Evolutionary conservation across 805 yeast species (phyloP), one percentile per base, ranked within the genome.

Genomic region (Starmera dryadoides): DNA sequence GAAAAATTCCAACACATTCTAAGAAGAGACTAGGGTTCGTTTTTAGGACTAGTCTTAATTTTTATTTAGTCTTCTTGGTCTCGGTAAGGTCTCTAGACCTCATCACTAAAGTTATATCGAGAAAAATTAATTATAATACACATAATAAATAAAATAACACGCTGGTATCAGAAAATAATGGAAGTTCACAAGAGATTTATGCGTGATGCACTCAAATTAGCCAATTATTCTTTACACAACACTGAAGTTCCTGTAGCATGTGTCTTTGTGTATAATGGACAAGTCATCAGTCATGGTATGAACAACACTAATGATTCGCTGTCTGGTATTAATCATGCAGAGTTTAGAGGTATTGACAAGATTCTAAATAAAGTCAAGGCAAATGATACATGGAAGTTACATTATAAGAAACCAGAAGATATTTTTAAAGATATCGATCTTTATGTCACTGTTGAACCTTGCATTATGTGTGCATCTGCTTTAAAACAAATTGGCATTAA

Each of bases 381-480:
- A 1, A 32, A 41, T 5, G 45, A 34, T 14, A 42, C 36, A 6
- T 45, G 41, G 36, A 44, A 46, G 15, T 40, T 37, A 12, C 29
- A 42, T n/a, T 38, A 42, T 3, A 44, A 44, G 3, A 41, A 48
- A 15, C 47, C 67, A 11, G 46, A 51, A 19, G 45, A 55, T 1
- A 56, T 75, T 9, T 76, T 86, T 50, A 51, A 59, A 30, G 73
- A 79, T 20, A 68, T 85, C 3, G 79, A 77, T 23, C 67, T 93
- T 7, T 91, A 88, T 58, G 98, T 93, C 20, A 88, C 98, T 0
- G 97, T 93, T 0, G 98, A 93, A 60, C 98, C 98, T 0, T 93
- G 98, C 56, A 83, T 93, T 7, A 93, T 93, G 98, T 93, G 98
- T 64, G 98, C 96, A 0, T 79, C 93, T 31, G 88, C 95, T 3